Conservation (phyloP, 495 filamentous ascomycete genomes). For the Aspergillus sparsus region DNA sequence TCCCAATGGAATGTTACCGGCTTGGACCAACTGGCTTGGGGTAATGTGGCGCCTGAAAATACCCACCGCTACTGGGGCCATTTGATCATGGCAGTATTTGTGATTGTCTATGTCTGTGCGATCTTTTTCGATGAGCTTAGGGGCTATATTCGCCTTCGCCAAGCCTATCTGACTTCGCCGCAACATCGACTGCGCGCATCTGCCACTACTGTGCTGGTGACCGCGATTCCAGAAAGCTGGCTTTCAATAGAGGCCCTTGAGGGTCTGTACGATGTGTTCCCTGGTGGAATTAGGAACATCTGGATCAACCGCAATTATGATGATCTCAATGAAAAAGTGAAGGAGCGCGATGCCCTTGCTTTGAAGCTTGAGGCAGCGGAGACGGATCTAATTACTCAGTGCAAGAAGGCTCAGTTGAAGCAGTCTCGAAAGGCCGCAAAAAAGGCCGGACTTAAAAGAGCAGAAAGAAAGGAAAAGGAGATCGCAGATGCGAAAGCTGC, state of each 20-base stretch:
- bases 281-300: conserved; percentile 91
- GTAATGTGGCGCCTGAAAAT: conserved; percentile 75
- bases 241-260: conserved; percentile 76
- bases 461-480: conserved; percentile 47
- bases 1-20: conserved; percentile 59
- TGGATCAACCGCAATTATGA: conserved; percentile 96
- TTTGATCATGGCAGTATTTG: conserved; percentile 74
- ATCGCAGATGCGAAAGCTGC: conserved; percentile 39
- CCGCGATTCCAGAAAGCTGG: conserved; percentile 87
- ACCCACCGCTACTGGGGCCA: conserved; percentile 86
- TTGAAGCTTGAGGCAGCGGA: conserved; percentile 75
- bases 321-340: conserved; percentile 82
- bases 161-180: conserved; percentile 92
- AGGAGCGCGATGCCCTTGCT: conserved; percentile 70
- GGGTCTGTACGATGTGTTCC: conserved; percentile 93
- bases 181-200: conserved; percentile 94
- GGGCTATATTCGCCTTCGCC: conserved; percentile 91
- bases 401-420: conserved; percentile 74
- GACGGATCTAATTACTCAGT: conserved; percentile 76
- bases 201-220: conserved; percentile 92
- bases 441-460: conserved; percentile 51
- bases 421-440: conserved; percentile 64
- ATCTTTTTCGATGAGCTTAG: conserved; percentile 85
- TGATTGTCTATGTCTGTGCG: conserved; percentile 80
- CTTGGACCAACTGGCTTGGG: conserved; percentile 81